Percentiles rank a stretch among this genome's conserved stretches.
These are phyloP conservation scores for Datura wrightii DNA, from an alignment of 257 asterid genomes.

Conservation along the genomic window DNA sequence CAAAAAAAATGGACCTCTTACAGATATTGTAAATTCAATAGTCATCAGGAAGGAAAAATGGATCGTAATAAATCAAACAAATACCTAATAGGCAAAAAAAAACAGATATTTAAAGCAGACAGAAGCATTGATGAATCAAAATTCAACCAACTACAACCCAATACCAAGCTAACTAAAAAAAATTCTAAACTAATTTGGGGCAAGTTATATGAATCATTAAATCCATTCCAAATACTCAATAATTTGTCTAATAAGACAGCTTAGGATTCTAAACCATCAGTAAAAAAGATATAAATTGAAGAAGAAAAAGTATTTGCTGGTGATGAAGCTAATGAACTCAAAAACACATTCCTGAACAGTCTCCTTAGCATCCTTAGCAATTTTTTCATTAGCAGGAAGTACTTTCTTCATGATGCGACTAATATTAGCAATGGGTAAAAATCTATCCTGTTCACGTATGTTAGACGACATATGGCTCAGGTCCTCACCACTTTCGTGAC, in stretches of 20 bases:
- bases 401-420: slow-evolving; percentile 88
- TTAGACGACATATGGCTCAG: slow-evolving; percentile 74
- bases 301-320: slow-evolving; percentile 70
- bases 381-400: slow-evolving; percentile 77
- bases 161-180: not conserved
- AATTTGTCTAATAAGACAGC: not conserved
- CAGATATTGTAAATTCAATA: not conserved
- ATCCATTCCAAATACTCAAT: not conserved
- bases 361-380: slow-evolving; percentile 87
- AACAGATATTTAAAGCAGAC: not conserved
- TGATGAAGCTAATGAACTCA: slow-evolving; percentile 84
- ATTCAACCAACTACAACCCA: not conserved
- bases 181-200: too few relatives aligned
- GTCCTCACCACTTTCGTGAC: slow-evolving; percentile 80
- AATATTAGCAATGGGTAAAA: slow-evolving; percentile 78
- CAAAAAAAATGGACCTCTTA: not conserved
- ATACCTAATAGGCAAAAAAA: not conserved
- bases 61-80: not conserved
- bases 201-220: not conserved
- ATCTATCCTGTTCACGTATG: slow-evolving; percentile 81
- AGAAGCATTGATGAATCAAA: not conserved
- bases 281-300: not conserved
- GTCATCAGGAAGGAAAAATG: not conserved
- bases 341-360: slow-evolving; percentile 88
- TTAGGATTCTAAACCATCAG: not conserved